phyloP scores from a whole-genome alignment of 73 alveolate species.

The Paramecium sonneborni region DNA sequence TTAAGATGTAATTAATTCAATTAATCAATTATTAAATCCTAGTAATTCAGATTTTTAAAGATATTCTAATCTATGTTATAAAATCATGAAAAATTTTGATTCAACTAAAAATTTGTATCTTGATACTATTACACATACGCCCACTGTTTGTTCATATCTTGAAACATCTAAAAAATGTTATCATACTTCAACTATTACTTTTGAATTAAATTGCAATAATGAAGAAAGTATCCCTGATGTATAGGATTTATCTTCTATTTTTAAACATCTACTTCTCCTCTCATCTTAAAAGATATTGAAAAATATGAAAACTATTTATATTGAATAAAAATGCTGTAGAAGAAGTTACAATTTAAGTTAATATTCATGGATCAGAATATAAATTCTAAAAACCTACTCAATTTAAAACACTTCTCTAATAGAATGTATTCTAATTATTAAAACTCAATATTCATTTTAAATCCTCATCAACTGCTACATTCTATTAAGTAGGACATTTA shows the following conservation, averaged over 20 bases:
- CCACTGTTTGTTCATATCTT: neutral
- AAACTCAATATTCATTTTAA: neutral
- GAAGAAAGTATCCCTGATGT: neutral
- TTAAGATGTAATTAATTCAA: neutral
- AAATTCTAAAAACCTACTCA: neutral
- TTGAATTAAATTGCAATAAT: neutral
- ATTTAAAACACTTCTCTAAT: neutral
- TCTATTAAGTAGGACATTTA: neutral
- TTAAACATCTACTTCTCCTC: neutral
- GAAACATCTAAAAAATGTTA: neutral
- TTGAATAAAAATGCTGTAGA: neutral
- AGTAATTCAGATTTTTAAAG: neutral
- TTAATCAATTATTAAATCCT: constrained; percentile 32
- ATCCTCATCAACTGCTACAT: neutral
- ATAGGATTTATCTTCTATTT: neutral
- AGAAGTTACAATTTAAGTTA: neutral
- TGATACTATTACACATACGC: neutral
- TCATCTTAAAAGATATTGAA: neutral
- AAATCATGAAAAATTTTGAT: neutral
- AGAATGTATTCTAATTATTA: constrained; percentile 8
- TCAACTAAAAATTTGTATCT: neutral
- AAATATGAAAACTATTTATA: neutral
- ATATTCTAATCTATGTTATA: neutral
- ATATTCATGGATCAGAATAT: neutral
- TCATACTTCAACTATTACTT: neutral